Evolutionary conservation across 306 rosid genomes (phyloP).

Genomic region (Acacia crassicarpa): DNA sequence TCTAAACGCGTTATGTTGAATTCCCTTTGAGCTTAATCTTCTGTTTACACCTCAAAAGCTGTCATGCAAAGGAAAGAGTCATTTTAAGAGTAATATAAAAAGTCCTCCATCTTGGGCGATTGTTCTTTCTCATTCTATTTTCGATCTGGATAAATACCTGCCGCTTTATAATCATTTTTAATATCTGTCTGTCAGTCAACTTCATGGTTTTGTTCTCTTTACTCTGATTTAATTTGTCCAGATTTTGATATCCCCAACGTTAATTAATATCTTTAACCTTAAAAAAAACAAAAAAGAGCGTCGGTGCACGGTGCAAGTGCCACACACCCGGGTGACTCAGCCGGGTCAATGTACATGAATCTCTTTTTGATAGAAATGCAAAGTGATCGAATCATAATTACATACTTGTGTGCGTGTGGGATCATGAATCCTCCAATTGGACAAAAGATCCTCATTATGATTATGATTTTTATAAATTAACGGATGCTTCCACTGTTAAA

Average conservation of each 20-base stretch:
- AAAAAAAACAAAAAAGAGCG: not conserved
- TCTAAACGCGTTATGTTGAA: not conserved
- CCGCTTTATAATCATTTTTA: not conserved
- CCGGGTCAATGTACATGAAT: not conserved
- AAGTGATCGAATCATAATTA: not conserved
- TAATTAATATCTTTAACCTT: not conserved
- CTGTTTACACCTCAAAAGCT: not conserved
- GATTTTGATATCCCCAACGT: not conserved
- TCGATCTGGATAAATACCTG: not conserved
- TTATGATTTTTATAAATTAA: not conserved
- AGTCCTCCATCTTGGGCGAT: not conserved
- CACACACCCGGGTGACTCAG: not conserved
- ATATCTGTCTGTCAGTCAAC: not conserved
- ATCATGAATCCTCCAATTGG: not conserved
- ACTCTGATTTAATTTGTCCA: not conserved
- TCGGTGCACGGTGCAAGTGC: not conserved
- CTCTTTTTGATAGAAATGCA: not conserved
- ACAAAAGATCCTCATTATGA: not conserved
- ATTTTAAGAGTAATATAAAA: not conserved
- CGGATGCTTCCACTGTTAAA: not conserved
- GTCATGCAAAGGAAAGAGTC: not conserved
- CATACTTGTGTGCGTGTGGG: not conserved
- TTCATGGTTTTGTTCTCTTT: not conserved
- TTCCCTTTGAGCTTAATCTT: not conserved
- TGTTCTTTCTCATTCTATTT: not conserved